Base-by-base conservation (phyloP, 306 rosid species). In the Benincasa hispida region DNA sequence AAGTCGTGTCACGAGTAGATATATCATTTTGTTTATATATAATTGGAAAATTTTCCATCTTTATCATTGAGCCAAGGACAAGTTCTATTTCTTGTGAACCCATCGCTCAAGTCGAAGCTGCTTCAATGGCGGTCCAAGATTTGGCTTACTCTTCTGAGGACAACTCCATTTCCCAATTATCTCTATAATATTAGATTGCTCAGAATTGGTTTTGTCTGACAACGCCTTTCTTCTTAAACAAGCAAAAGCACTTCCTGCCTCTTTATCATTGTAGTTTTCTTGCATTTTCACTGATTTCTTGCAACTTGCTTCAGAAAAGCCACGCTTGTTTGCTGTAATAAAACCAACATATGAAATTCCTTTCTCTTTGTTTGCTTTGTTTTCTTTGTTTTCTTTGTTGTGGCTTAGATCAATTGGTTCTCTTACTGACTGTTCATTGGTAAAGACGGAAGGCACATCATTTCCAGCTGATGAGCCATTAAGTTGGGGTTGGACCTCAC, bases 91-190 rank as follows among this genome's bases (percentile, higher is more conserved):
- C 84, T 39, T 86, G 24, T 10, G 90, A 78, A 94, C 80, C 97
- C 98, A 94, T 76, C 79, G 80, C 77, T 89, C 97, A 5, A 94
- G 96, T 77, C 97, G 87, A 81, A 91, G 97, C 83, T 94, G 98
- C 86, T 94, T 94, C 85, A 91, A 47, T 35, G 93, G 62, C 58
- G 98, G 93, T 53, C 97, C 95, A 27, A 54, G 42, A 77, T 81
- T 60, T n/a, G 92, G 91, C 82, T 89, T 94, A 55, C 85, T 79
- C 82, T 81, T 90, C 83, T 87, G 98, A 32, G 95, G 98, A 79
- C 96, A 91, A 75, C 60, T 77, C 98, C 97, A 94, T 83, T 91
- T 87, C 74, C 97, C 98, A 56, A 86, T 84, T 58, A 84, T 79
- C 81, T 80, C 91, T 7, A 45, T 10, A 8, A 4, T 84, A 79